Evolutionary conservation across 2,329 filamentous ascomycete species (phyloP).

Genomic region (Ophiognomonia clavigignenti-juglandacearum): DNA sequence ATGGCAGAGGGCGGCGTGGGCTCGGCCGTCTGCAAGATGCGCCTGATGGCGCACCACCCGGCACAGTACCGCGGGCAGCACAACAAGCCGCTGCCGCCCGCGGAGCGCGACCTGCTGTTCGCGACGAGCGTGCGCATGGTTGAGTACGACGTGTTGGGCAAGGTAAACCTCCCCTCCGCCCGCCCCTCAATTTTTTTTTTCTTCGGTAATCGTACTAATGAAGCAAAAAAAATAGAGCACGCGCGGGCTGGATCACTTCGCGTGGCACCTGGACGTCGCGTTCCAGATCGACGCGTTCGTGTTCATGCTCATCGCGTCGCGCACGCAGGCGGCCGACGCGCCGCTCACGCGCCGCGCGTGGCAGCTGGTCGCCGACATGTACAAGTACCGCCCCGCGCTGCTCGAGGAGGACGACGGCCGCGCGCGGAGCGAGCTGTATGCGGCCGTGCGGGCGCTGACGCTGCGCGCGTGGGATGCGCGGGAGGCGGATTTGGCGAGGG

Average conservation of each 20-base stretch:
- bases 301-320: slow-evolving; percentile 17
- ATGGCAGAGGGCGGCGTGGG: slow-evolving; percentile 16
- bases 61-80: slow-evolving; percentile 19
- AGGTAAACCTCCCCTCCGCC: no score
- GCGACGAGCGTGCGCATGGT: slow-evolving; percentile 18
- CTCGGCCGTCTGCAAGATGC: slow-evolving; percentile 20
- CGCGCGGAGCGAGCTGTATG: slow-evolving; percentile 17
- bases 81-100: slow-evolving; percentile 17
- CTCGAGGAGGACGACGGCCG: slow-evolving; percentile 8
- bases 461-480: slow-evolving; percentile 20
- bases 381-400: slow-evolving; percentile 14
- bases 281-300: slow-evolving; percentile 20
- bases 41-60: slow-evolving; percentile 22
- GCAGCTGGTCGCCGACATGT: slow-evolving; percentile 18
- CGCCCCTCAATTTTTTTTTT: no score
- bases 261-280: slow-evolving; percentile 20
- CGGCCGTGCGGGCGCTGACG: slow-evolving; percentile 19
- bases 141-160: slow-evolving; percentile 15
- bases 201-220: no score
- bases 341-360: slow-evolving; percentile 17
- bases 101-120: slow-evolving; percentile 21
- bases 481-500: slow-evolving; percentile 12
- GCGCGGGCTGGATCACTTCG: slow-evolving; percentile 17
- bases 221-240: no score
- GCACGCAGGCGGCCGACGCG: slow-evolving; percentile 16